Evolutionary conservation across 2,329 filamentous ascomycete species (phyloP).

Genomic region (Colletotrichum australisinense): DNA sequence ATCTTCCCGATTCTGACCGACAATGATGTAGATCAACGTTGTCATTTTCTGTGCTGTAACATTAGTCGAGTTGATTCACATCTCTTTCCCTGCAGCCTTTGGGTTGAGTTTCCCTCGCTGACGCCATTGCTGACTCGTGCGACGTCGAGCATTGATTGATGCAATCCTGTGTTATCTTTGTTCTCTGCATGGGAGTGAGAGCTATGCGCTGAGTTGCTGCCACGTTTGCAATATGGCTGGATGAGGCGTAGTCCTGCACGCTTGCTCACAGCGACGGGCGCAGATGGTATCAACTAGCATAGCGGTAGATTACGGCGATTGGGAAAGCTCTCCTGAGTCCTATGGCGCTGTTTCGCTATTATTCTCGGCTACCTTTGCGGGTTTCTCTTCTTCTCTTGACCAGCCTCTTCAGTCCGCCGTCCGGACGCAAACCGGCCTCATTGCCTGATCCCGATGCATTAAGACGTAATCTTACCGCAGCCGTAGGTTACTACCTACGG

Average conservation of each 20-base stretch:
- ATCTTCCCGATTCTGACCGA: background rate
- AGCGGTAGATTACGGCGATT: background rate
- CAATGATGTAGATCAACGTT: conserved; percentile 5
- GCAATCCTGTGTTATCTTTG: conserved; percentile 11
- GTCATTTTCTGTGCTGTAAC: background rate
- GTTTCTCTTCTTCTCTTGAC: background rate
- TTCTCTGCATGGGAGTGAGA: background rate
- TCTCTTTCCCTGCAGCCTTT: background rate
- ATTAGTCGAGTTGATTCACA: background rate
- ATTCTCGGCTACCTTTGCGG: conserved; percentile 32
- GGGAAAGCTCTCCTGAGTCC: background rate
- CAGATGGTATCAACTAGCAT: conserved; percentile 4
- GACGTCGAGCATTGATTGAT: conserved; percentile 21
- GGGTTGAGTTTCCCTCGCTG: background rate
- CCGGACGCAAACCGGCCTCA: background rate
- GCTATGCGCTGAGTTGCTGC: background rate
- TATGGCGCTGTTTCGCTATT: conserved; percentile 23
- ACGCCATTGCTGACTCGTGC: conserved; percentile 30
- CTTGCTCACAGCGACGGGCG: background rate
- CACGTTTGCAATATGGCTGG: background rate
- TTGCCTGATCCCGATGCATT: conserved; percentile 29
- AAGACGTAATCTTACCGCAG: conserved; percentile 35
- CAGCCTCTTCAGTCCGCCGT: background rate
- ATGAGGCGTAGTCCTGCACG: background rate
- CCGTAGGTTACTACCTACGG: background rate